A percentile compares a stretch with the other conserved stretches of the same genome.
These are phyloP conservation scores for Pseudoperonospora humuli DNA, from an alignment of 352 stramenopile species.

Conservation along the genomic window DNA sequence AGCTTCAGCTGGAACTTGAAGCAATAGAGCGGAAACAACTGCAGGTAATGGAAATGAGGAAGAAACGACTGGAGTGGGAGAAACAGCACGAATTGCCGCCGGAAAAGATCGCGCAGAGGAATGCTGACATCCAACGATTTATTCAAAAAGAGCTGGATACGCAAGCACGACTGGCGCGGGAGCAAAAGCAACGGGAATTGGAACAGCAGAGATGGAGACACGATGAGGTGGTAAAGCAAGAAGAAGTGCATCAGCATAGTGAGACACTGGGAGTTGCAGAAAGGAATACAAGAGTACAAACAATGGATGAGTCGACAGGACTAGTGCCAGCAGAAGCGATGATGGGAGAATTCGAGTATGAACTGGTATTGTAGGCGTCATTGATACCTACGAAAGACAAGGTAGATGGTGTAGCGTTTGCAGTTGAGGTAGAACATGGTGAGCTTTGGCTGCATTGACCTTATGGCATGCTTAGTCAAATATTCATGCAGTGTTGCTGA, in stretches of 20 bases:
- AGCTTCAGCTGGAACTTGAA: slow-evolving; percentile 1
- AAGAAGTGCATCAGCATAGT: neutral
- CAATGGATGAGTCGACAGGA: neutral
- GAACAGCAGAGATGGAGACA: slow-evolving; percentile 1
- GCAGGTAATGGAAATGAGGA: neutral
- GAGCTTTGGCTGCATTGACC: no score
- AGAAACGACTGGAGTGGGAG: neutral
- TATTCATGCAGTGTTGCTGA: no score
- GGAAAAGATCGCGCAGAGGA: slow-evolving; percentile 10
- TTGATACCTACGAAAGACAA: no score
- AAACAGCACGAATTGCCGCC: slow-evolving; percentile 5
- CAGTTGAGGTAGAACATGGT: no score
- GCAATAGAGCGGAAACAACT: neutral
- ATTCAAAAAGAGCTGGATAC: slow-evolving; percentile 23
- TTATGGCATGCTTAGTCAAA: no score
- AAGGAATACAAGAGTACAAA: neutral
- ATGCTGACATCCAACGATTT: slow-evolving; percentile 14
- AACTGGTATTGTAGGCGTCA: slow-evolving; percentile 7
- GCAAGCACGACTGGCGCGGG: slow-evolving; percentile 7
- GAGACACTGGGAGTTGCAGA: neutral
- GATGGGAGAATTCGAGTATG: slow-evolving; percentile 3
- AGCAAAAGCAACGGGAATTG: slow-evolving; percentile 6
- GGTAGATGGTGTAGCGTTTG: no score
- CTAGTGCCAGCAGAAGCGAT: neutral
- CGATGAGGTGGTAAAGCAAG: neutral